A percentile compares a stretch with the other conserved stretches of the same genome.
Conservation (phyloP, 305 asterid species). For the Andrographis paniculata region DNA sequence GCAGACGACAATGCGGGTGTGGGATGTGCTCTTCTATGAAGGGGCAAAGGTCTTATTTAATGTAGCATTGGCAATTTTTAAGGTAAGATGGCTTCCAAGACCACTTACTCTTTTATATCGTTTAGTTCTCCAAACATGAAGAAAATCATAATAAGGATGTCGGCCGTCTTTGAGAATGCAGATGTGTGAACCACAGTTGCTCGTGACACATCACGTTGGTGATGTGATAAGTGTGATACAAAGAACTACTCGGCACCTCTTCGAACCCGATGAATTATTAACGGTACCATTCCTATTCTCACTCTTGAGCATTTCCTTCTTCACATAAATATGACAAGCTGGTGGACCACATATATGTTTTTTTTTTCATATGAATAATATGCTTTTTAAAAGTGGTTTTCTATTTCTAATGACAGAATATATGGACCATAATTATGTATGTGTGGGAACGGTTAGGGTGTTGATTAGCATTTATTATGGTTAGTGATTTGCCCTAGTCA, state of each 20-base stretch:
- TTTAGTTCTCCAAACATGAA: not conserved
- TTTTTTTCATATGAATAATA: no score
- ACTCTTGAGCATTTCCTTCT: not conserved
- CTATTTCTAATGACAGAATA: no score
- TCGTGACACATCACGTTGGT: slow-evolving; percentile 72
- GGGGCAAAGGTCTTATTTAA: slow-evolving; percentile 83
- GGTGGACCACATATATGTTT: no score
- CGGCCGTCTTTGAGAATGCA: slow-evolving; percentile 23
- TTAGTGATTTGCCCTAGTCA: no score
- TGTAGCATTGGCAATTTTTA: slow-evolving; percentile 84
- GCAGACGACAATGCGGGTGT: slow-evolving; percentile 89
- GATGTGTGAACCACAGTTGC: slow-evolving; percentile 93
- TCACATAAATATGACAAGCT: not conserved
- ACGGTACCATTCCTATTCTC: slow-evolving; percentile 37
- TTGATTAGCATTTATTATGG: no score
- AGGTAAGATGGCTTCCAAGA: slow-evolving; percentile 31
- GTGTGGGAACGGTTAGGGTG: no score
- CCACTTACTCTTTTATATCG: not conserved
- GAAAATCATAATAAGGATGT: not conserved
- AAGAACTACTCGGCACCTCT: slow-evolving; percentile 76
- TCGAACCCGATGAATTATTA: slow-evolving; percentile 91
- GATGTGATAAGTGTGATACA: slow-evolving; percentile 89
- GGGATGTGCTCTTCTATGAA: slow-evolving; percentile 98
- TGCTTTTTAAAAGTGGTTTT: no score
- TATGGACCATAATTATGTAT: no score